Evolutionary conservation across 192 early-diverging fungal genomes (phyloP), one percentile per base, ranked within the genome.

Genomic region (Coemansia sp.): DNA sequence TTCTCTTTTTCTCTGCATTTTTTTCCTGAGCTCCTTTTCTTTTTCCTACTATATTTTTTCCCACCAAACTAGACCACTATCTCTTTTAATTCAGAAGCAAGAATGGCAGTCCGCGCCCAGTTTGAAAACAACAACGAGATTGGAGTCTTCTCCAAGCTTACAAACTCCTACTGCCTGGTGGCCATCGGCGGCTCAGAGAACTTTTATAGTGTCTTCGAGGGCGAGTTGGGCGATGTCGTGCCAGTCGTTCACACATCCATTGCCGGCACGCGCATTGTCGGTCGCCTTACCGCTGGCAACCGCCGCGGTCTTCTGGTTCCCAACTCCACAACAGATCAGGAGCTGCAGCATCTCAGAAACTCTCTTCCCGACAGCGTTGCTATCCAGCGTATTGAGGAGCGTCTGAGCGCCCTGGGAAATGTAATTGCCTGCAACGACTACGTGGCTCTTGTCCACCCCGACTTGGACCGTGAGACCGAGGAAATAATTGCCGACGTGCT

Each of bases 101-200:
- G 37, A 56, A 80, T 80, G 77, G 72, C 77, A 8, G 73, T 75
- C 36, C 77, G 95, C 78, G 93, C 95, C 28, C 93, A 95, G 85
- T 99, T 99, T 77, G 97, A 99, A 87, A 99, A 97, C 86, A 94
- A 86, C 83, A 97, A 98, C 85, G 97, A 99, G 80, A 94, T 99
- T 80, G 97, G 97, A 60, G 97, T 98, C 51, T 99, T 99, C 63
- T 88, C 95, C 74, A 88, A 91, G 67, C 88, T 99, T 68, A 99
- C 97, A 78, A 99, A 99, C 86, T 90, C 93, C 38, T 99, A 98
- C 84, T 95, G 93, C 78, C 85, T 99, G 64, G 95, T 98, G 35
- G 94, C 95, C 31, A 86, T 97, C 50, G 97, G 97, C 68, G 97
- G 97, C 38, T 97, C 95, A 11, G 97, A 98, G 75, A 99, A 98